These are phyloP conservation scores for Coemansia sp. DNA, from an alignment of 192 early-diverging fungal genomes.

Conservation along the genomic window DNA sequence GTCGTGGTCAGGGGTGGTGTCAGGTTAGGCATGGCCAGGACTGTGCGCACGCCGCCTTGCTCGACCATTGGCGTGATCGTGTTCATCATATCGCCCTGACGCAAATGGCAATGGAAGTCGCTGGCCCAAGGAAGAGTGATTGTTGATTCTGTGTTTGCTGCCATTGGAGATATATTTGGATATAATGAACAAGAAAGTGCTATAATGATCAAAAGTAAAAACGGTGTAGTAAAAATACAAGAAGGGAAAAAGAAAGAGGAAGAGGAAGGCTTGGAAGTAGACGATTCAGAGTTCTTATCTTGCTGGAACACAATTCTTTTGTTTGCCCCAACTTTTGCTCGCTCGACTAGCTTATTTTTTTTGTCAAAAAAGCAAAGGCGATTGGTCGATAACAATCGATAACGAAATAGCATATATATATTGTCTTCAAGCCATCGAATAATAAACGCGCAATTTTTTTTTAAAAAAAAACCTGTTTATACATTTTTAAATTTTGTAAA, in stretches of 20 bases:
- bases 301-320: too few species aligned
- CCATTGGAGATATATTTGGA: background rate
- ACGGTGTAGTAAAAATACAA: background rate
- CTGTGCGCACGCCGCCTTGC: conserved; percentile 79
- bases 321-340: background rate
- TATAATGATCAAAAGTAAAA: background rate
- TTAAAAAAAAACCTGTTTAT: too few species aligned
- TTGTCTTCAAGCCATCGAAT: too few species aligned
- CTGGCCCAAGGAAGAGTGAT: conserved; percentile 70
- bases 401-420: too few species aligned
- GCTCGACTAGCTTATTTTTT: too few species aligned
- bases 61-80: conserved; percentile 81
- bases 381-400: too few species aligned
- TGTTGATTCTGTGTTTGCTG: conserved; percentile 16
- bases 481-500: too few species aligned
- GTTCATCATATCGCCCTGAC: conserved; percentile 89
- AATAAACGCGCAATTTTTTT: too few species aligned
- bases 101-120: conserved; percentile 94
- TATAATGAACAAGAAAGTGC: background rate
- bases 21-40: conserved; percentile 96
- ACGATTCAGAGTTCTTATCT: too few species aligned
- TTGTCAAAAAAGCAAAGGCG: too few species aligned
- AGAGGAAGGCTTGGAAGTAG: background rate
- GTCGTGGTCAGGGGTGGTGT: conserved; percentile 87
- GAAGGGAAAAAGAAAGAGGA: background rate